These are phyloP conservation scores for Vitis cinerea DNA, from an alignment of 164 flowering plant genomes.

Conservation along the genomic window DNA sequence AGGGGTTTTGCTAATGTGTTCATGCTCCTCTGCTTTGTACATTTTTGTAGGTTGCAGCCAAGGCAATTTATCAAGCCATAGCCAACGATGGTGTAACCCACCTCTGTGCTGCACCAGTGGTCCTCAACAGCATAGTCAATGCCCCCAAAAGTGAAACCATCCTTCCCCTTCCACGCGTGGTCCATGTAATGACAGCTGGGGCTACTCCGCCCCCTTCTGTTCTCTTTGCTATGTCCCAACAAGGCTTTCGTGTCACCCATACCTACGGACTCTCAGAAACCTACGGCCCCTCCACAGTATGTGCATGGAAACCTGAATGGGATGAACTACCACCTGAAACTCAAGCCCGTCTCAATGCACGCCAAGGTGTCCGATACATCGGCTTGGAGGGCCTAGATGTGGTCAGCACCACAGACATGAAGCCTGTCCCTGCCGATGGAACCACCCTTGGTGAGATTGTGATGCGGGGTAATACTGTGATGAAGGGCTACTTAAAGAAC, in stretches of 20 bases:
- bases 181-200: conserved; percentile 89
- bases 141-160: conserved; percentile 64
- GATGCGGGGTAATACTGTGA: conserved; percentile 78
- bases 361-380: conserved; percentile 88
- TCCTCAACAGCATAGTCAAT: conserved; percentile 77
- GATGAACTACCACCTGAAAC: conserved; percentile 58
- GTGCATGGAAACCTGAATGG: conserved; percentile 99
- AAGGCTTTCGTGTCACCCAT: conserved; percentile 83
- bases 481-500: conserved; percentile 97
- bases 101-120: conserved; percentile 97
- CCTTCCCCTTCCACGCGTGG: conserved; percentile 77
- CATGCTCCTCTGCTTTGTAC: too few relatives aligned
- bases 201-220: conserved; percentile 94
- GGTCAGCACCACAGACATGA: conserved; percentile 45
- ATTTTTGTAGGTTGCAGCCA: conserved; percentile 67
- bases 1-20: too few relatives aligned
- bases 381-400: conserved; percentile 79
- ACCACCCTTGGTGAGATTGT: conserved; percentile 83
- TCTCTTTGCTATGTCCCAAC: conserved; percentile 60
- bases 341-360: conserved; percentile 77
- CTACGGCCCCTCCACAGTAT: conserved; percentile 83
- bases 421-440: conserved; percentile 89
- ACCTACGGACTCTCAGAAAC: conserved; percentile 96
- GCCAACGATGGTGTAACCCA: conserved; percentile 76
- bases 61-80: conserved; percentile 78